A percentile compares a stretch with the other conserved stretches of the same genome.
phyloP scores from a whole-genome alignment of 495 filamentous ascomycete genomes.

The Hypoxylon rickii region DNA sequence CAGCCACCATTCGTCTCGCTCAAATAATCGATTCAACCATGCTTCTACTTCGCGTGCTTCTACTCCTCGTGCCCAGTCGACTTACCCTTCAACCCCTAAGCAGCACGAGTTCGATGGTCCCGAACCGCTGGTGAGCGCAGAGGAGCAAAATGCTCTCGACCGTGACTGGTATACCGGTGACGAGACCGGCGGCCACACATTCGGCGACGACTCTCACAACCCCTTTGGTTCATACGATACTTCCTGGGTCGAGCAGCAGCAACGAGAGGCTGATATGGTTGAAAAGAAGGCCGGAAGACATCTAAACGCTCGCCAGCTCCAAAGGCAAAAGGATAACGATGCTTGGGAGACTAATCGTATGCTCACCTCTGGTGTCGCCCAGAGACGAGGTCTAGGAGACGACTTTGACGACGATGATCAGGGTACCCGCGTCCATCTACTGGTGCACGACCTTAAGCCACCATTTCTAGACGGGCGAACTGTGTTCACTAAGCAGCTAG shows the following conservation, averaged over 20 bases:
- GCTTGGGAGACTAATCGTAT: slow-evolving; percentile 99
- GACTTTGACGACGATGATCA: slow-evolving; percentile 93
- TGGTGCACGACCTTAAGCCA: slow-evolving; percentile 92
- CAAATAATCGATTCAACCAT: slow-evolving; percentile 41
- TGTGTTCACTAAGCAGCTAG: slow-evolving; percentile 96
- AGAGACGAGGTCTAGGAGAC: slow-evolving; percentile 76
- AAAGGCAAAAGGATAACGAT: slow-evolving; percentile 92
- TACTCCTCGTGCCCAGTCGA: slow-evolving; percentile 54
- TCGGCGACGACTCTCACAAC: slow-evolving; percentile 74
- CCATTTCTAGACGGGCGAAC: slow-evolving; percentile 94
- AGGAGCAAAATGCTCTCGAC: slow-evolving; percentile 69
- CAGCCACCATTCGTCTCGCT: slow-evolving; percentile 42
- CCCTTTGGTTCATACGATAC: slow-evolving; percentile 64
- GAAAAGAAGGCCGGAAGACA: slow-evolving; percentile 74
- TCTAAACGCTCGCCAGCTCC: slow-evolving; percentile 71
- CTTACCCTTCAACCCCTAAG: slow-evolving; percentile 52
- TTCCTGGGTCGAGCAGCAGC: slow-evolving; percentile 68
- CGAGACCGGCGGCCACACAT: slow-evolving; percentile 69
- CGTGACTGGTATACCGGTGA: slow-evolving; percentile 87
- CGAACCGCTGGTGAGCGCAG: slow-evolving; percentile 51
- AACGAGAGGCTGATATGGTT: slow-evolving; percentile 68
- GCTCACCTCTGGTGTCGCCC: slow-evolving; percentile 94
- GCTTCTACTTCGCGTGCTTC: slow-evolving; percentile 44
- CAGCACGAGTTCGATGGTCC: slow-evolving; percentile 60
- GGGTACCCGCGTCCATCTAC: slow-evolving; percentile 83